Conservation (phyloP, 2,329 filamentous ascomycete genomes). For the Apiospora kogelbergensis region DNA sequence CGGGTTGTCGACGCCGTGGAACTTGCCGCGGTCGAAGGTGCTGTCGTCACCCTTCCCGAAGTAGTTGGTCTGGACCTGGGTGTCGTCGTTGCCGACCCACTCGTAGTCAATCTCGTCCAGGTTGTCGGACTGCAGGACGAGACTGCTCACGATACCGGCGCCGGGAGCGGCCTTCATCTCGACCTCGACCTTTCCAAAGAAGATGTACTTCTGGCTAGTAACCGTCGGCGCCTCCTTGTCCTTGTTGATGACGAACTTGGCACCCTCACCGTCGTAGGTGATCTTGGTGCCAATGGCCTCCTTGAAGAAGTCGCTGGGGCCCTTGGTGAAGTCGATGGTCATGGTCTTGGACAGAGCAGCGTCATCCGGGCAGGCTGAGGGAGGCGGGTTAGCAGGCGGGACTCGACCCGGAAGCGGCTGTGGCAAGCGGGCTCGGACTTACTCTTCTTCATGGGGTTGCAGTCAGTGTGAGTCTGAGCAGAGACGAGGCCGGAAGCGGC, state of each 20-base stretch:
- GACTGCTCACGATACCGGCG: constrained; percentile 82
- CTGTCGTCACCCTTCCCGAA: constrained; percentile 61
- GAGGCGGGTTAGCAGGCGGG: constrained; percentile 21
- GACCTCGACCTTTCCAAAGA: constrained; percentile 88
- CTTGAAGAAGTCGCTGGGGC: constrained; percentile 54
- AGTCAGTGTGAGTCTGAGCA: constrained; percentile 57
- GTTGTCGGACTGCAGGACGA: constrained; percentile 86
- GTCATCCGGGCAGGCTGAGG: constrained; percentile 66
- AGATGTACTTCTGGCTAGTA: constrained; percentile 82
- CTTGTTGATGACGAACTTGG: constrained; percentile 66
- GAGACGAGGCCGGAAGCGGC: constrained; percentile 49
- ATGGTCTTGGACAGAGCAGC: constrained; percentile 68
- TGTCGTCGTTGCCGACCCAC: constrained; percentile 76
- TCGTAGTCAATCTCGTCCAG: constrained; percentile 98
- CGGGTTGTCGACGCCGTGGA: constrained; percentile 44
- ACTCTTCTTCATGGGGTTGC: constrained; percentile 55
- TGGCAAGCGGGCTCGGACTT: constrained; percentile 17
- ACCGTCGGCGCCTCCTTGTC: constrained; percentile 71
- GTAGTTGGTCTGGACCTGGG: constrained; percentile 79
- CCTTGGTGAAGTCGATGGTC: constrained; percentile 75
- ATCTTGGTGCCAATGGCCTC: constrained; percentile 47
- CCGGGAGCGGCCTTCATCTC: constrained; percentile 78
- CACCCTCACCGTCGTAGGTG: constrained; percentile 48
- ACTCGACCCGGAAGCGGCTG: not conserved
- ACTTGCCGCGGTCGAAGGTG: constrained; percentile 51